Conservation (phyloP, 345 rosid genomes). For the Eucalyptus victrix region DNA sequence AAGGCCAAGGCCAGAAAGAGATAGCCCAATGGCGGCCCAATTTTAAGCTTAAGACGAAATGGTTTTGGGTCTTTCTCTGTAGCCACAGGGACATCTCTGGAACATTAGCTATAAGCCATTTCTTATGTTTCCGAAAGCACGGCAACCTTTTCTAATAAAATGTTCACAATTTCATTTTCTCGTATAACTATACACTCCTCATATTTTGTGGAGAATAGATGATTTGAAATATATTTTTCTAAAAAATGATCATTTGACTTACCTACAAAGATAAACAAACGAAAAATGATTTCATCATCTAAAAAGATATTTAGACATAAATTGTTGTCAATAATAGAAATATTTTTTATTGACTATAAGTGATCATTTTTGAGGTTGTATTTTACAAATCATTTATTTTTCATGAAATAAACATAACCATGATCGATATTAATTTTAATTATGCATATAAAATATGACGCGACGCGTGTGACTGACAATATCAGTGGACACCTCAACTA, state of each 20-base stretch:
- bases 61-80: neutral
- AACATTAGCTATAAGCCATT: neutral
- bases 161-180: neutral
- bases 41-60: neutral
- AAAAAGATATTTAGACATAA: too few species aligned
- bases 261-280: accelerated
- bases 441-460: neutral
- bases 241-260: accelerated
- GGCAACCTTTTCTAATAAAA: neutral
- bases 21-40: neutral
- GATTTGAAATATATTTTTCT: accelerated
- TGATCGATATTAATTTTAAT: neutral
- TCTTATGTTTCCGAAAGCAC: neutral
- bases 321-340: too few species aligned
- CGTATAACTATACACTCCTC: accelerated
- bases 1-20: neutral
- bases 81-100: neutral
- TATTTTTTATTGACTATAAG: too few species aligned
- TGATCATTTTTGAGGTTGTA: accelerated
- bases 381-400: too few species aligned
- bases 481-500: too few species aligned
- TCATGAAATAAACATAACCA: accelerated
- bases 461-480: accelerated
- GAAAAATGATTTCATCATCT: accelerated
- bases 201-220: too few species aligned